phyloP scores from a whole-genome alignment of 257 asterid species.

The Primulina tabacum region DNA sequence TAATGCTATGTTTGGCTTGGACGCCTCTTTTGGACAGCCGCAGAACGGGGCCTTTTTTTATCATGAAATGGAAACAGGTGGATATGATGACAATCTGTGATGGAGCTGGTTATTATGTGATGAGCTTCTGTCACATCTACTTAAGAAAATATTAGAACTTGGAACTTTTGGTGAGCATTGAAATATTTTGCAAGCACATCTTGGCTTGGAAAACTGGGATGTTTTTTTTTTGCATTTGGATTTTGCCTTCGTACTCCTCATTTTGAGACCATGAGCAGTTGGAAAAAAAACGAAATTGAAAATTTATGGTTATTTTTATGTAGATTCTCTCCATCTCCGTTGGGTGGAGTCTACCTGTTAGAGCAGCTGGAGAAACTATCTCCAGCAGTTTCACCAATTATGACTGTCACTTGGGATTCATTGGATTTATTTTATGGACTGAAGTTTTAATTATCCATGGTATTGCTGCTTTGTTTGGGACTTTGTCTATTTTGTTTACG shows the following conservation, averaged over 20 bases:
- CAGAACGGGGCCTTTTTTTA: background rate
- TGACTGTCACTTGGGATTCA: background rate
- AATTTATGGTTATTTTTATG: background rate
- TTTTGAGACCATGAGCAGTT: background rate
- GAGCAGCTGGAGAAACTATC: background rate
- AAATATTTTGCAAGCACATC: background rate
- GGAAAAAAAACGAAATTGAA: background rate
- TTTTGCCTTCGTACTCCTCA: background rate
- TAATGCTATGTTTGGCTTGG: constrained; percentile 8
- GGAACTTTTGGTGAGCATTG: background rate
- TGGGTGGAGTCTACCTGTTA: background rate
- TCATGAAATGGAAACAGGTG: constrained; percentile 14
- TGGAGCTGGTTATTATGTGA: constrained; percentile 12
- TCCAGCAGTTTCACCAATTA: background rate
- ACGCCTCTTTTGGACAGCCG: background rate
- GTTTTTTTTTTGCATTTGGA: background rate
- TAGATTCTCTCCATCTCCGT: background rate
- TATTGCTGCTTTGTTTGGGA: background rate
- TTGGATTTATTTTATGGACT: too few relatives aligned
- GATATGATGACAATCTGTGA: constrained; percentile 20
- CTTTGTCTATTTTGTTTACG: background rate
- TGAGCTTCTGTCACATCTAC: constrained; percentile 3
- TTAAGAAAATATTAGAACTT: background rate
- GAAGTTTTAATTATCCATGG: background rate
- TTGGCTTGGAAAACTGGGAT: background rate